Conservation (phyloP, 2,329 filamentous ascomycete species). For the Microsporum ferrugineum region DNA sequence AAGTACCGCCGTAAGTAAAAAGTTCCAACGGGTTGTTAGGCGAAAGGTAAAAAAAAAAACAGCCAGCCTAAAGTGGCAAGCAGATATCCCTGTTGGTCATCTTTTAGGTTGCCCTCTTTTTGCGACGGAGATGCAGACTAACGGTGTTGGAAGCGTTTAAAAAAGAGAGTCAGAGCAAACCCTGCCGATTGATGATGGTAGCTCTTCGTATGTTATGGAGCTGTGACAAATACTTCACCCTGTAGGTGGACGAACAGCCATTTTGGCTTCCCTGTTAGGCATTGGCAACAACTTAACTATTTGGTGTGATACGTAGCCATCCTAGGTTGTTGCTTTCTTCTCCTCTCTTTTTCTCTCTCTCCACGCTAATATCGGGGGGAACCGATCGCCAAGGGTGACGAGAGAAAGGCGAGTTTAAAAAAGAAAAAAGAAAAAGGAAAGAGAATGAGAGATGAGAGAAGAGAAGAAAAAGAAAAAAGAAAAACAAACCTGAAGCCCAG, state of each 20-base stretch:
- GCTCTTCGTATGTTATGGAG: slow-evolving; percentile 1
- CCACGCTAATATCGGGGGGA: slow-evolving; percentile 7
- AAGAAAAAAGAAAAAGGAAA: not conserved
- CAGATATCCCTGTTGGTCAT: slow-evolving; percentile 2
- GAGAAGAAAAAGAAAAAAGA: slow-evolving; percentile 17
- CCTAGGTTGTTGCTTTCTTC: not conserved
- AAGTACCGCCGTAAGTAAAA: not conserved
- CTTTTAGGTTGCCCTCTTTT: slow-evolving; percentile 1
- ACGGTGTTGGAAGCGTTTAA: not conserved
- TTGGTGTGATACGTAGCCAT: not conserved
- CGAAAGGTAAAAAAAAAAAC: not conserved
- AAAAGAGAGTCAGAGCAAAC: slow-evolving; percentile 4
- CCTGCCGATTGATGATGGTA: not conserved
- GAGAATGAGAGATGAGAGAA: slow-evolving; percentile 5
- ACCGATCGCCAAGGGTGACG: slow-evolving; percentile 3
- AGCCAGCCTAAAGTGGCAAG: slow-evolving; percentile 1
- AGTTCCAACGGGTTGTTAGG: not conserved
- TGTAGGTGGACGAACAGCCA: not conserved
- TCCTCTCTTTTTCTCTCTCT: not conserved
- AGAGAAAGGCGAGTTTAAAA: not conserved
- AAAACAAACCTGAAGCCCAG: slow-evolving; percentile 7
- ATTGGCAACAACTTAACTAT: not conserved
- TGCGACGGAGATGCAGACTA: slow-evolving; percentile 1
- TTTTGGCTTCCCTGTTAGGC: not conserved
- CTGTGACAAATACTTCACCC: not conserved